Evolutionary conservation across 495 filamentous ascomycete genomes (phyloP), one percentile per base, ranked within the genome.

Genomic region (Penicillium fimorum): DNA sequence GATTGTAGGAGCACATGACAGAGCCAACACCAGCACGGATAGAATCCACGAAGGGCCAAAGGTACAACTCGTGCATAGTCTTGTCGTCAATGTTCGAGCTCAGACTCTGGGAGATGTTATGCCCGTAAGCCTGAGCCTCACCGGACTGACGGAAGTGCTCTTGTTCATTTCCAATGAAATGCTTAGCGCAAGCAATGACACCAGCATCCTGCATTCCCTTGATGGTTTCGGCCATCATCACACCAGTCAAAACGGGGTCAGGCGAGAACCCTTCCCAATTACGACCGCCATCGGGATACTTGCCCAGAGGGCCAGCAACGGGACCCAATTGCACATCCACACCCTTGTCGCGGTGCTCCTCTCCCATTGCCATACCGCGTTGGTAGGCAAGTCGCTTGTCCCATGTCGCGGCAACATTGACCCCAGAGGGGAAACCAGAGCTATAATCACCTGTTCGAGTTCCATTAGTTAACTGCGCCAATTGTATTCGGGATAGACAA

Each of bases 1-100:
- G 90, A 53, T 94, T 87, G 80, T 97, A 97, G 12, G 88, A 90
- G 76, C 93, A 97, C 94, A 98, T 97, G 59, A 96, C 66, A 13
- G 89, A 82, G 25, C 90, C 92, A 7, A 92, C 90, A 38, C 90
- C 90, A 38, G 87, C 86, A 50, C 82, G 79, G 44, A 90, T 82
- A 12, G 86, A 82, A 70, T 90, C 89, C 12, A 88, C 89, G 58
- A 90, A 91, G 17, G 89, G 89, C 77, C 94, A 98, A 11, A 96
- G 79, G 66, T 98, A 98, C 35, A 94, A 66, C 71, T 98, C 94
- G 70, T 98, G 94, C 84, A 98, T 83, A 3, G 93, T 95, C 68
- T 84, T 87, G 72, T 98, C 94, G 67, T 97, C 94, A 15, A 97
- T 75, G 67, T 97, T 98, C 15, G 87, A 84, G 65, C 90, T 94